phyloP scores from a whole-genome alignment of 2,329 filamentous ascomycete genomes.

The Pseudogymnoascus sp. region DNA sequence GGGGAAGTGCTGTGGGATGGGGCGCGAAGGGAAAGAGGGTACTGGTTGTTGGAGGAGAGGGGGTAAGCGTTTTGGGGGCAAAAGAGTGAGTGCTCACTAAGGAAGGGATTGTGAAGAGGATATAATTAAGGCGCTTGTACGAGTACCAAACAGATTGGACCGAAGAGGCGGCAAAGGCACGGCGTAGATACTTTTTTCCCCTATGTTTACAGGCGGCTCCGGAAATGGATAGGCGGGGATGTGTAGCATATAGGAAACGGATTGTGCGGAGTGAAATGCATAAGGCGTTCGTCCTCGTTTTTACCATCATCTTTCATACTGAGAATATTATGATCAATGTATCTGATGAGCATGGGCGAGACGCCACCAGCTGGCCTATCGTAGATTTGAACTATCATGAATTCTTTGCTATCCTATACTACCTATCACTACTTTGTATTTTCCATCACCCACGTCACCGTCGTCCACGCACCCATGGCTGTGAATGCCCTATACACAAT shows the following conservation, averaged over 20 bases:
- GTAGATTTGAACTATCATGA: not conserved
- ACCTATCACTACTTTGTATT: not conserved
- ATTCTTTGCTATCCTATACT: not conserved
- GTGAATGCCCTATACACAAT: not conserved
- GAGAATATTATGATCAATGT: not conserved
- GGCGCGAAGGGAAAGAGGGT: constrained; percentile 59
- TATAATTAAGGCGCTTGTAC: constrained; percentile 10
- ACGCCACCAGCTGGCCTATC: not conserved
- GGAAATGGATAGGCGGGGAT: not conserved
- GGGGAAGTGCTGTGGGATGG: constrained; percentile 70
- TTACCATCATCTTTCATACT: not conserved
- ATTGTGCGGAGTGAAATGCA: not conserved
- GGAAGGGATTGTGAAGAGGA: not conserved
- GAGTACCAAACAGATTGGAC: constrained; percentile 1
- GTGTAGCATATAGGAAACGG: not conserved
- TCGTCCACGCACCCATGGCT: not conserved
- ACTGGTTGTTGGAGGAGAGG: not conserved
- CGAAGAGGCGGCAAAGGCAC: constrained; percentile 5
- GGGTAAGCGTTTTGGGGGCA: constrained; percentile 56
- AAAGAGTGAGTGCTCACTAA: constrained; percentile 28
- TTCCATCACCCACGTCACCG: not conserved
- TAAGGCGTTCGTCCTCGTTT: not conserved
- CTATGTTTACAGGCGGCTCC: not conserved
- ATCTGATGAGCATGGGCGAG: not conserved
- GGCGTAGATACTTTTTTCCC: not conserved